Conservation (phyloP, 805 yeast genomes). For the Starmerella tilneyi region DNA sequence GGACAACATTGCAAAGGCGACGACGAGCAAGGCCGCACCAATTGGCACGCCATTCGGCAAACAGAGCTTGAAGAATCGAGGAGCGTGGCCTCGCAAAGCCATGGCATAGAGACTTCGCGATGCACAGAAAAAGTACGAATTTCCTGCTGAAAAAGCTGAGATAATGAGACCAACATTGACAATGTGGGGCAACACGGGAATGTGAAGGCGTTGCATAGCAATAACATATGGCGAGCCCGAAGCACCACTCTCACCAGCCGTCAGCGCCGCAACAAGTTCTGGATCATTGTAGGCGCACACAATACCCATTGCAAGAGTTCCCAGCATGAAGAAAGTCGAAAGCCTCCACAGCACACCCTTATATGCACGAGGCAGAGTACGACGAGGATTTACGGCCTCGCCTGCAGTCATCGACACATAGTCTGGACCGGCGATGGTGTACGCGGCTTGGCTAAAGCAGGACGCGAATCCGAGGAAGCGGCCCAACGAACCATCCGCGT, state of each 20-base stretch:
- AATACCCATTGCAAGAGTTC: conserved; percentile 69
- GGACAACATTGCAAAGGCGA: conserved; percentile 54
- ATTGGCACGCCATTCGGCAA: conserved; percentile 62
- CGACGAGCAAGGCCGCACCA: conserved; percentile 39
- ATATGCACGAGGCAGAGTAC: conserved; percentile 66
- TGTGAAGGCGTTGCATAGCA: conserved; percentile 57
- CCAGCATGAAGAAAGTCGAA: conserved; percentile 56
- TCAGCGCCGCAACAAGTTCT: conserved; percentile 45
- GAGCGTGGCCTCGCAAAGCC: conserved; percentile 65
- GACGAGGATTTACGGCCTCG: conserved; percentile 62
- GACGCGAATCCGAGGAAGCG: conserved; percentile 62
- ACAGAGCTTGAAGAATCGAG: conserved; percentile 52
- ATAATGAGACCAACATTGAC: conserved; percentile 69
- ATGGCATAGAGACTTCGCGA: conserved; percentile 59
- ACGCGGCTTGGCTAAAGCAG: conserved; percentile 60
- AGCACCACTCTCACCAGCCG: conserved; percentile 59
- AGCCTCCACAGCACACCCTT: conserved; percentile 63
- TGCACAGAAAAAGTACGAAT: conserved; percentile 66
- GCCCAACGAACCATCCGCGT: conserved; percentile 46
- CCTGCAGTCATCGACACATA: conserved; percentile 78
- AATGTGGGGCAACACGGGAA: conserved; percentile 59
- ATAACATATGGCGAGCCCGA: conserved; percentile 74
- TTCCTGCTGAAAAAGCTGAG: conserved; percentile 75
- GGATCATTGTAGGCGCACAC: conserved; percentile 64
- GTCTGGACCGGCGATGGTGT: conserved; percentile 81